Evolutionary conservation across 257 asterid genomes (phyloP).

Genomic region (Solanum etuberosum): DNA sequence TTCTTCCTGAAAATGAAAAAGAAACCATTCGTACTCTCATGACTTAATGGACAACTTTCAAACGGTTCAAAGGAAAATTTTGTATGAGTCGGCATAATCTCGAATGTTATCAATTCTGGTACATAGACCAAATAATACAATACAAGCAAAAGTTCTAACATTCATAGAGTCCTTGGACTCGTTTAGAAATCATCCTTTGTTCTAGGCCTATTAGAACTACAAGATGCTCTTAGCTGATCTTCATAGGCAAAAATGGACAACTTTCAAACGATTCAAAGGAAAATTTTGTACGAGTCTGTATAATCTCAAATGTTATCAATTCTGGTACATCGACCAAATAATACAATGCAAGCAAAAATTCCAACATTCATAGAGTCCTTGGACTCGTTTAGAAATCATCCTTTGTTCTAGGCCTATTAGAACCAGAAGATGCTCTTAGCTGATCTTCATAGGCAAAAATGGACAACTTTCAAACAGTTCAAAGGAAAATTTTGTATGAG

Average conservation of each 20-base stretch:
- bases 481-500: not conserved
- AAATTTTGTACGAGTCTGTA: not conserved
- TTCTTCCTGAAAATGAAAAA: not conserved
- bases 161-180: not conserved
- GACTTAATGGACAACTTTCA: not conserved
- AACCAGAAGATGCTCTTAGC: not conserved
- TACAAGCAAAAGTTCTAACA: not conserved
- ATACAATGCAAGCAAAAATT: too few species aligned
- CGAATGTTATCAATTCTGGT: not conserved
- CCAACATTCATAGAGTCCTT: not conserved
- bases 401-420: not conserved
- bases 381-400: not conserved
- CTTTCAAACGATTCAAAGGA: not conserved
- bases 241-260: not conserved
- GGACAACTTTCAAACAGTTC: not conserved
- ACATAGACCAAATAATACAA: not conserved
- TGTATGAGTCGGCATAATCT: not conserved
- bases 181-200: not conserved
- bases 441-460: not conserved
- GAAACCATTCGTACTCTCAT: not conserved
- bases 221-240: not conserved
- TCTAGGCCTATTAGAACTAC: not conserved
- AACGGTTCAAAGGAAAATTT: not conserved
- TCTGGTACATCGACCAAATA: not conserved
- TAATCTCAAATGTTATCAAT: not conserved